Evolutionary conservation across 768 basidiomycete species (phyloP), one percentile per base, ranked within the genome.

Genomic region (Tubosaeta brunneosetosa): DNA sequence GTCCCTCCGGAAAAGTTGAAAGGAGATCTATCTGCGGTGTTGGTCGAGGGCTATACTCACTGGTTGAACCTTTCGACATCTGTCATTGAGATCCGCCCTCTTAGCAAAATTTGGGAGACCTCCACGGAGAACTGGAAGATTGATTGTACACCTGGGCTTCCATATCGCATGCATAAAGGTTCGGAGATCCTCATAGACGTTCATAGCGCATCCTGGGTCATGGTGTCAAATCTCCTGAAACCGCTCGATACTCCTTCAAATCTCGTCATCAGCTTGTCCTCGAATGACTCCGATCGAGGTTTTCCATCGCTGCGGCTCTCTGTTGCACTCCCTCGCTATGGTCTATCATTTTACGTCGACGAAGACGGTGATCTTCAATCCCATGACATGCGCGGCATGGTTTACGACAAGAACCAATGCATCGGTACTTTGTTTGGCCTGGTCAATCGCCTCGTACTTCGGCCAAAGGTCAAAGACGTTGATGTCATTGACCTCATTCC

Each of bases 341-440:
- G 65, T 3, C 58, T 79, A 10, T 63, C 67, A 1, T 79, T 80
- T 44, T 67, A 67, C 40, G 26, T 75, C 25, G 65, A 70, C 5
- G 38, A 40, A 1, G 38, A 40, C 12, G 38, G 38, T 9, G 38
- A 40, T 1, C 38, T 40, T 2, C 68, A 77, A 45, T 77, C 71
- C 29, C 61, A 52, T 7, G 71, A 75, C 45, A 61, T 76, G 27
- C 68, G 68, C 3, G 66, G 61, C 22, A 76, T 75, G 67, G 58
- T 74, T 14, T 62, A 79, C 4, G 74, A 77, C 40, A 1, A 43
- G 2, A 47, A 62, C 32, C 78, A 78, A 50, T 75, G 66, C 0
- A 58, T 61, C 2, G 76, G 75, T 3, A 73, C 75, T 0, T 59
- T 81, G 56, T 66, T 76, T 38, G 80, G 79, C 6, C 53, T 81